A percentile compares a stretch with the other conserved stretches of the same genome.
Conservation (phyloP, 352 stramenopile species). For the Phytophthora syringae region DNA sequence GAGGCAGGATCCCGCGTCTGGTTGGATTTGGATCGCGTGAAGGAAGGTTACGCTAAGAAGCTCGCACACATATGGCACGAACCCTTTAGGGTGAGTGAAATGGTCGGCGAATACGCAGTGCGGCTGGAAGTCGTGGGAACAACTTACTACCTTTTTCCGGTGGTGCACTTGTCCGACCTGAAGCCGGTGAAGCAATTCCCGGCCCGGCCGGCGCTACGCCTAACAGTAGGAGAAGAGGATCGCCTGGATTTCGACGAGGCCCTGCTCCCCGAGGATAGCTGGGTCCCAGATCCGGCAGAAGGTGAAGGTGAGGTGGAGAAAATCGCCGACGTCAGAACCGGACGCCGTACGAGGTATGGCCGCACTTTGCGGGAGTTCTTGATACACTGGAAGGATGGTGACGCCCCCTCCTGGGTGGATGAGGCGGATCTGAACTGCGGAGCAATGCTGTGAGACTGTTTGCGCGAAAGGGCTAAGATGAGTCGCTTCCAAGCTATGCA, state of each 20-base stretch:
- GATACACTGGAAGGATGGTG: not conserved
- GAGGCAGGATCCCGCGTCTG: too few relatives aligned
- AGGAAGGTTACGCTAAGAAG: too few relatives aligned
- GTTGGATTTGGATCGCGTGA: too few relatives aligned
- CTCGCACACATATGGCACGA: too few relatives aligned
- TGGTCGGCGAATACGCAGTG: too few relatives aligned
- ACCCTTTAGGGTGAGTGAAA: too few relatives aligned
- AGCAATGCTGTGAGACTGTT: not conserved
- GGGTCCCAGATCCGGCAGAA: not conserved
- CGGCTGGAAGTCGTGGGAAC: too few relatives aligned
- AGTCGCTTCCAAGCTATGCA: not conserved
- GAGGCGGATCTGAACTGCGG: not conserved
- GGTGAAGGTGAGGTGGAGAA: not conserved
- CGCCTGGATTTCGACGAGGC: slow-evolving; percentile 4
- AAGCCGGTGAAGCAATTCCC: too few relatives aligned
- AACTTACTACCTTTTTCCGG: too few relatives aligned
- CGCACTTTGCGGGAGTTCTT: not conserved
- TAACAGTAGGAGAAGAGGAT: not conserved
- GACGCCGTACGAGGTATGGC: not conserved
- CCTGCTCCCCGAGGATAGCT: not conserved
- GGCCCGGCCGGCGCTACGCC: too few relatives aligned
- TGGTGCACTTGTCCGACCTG: too few relatives aligned
- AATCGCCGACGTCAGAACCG: not conserved
- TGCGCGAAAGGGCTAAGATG: not conserved
- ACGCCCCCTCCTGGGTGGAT: not conserved